Evolutionary conservation across 805 yeast genomes (phyloP).

Genomic region (Kodamaea hsintzibuensis): DNA sequence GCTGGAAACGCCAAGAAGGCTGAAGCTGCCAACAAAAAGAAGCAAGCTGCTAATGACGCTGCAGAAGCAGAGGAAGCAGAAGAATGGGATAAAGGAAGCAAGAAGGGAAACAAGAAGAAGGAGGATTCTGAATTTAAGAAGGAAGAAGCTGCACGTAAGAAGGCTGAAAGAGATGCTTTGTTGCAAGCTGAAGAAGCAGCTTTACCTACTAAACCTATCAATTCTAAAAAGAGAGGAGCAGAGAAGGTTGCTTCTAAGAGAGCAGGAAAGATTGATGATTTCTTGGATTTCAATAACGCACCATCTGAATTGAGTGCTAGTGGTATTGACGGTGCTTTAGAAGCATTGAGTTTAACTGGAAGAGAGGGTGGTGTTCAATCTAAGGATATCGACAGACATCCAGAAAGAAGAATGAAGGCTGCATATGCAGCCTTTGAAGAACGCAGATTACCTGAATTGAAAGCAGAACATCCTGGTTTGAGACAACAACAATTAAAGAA

Average conservation of each 20-base stretch:
- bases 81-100: conserved; percentile 72
- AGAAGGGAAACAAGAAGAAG: conserved; percentile 68
- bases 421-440: conserved; percentile 75
- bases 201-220: conserved; percentile 56
- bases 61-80: conserved; percentile 56
- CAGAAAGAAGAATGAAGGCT: conserved; percentile 85
- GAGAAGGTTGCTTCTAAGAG: conserved; percentile 63
- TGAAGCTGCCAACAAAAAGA: conserved; percentile 59
- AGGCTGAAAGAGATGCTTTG: conserved; percentile 77
- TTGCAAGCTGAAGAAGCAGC: conserved; percentile 65
- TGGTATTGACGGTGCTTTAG: conserved; percentile 77
- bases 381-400: conserved; percentile 79
- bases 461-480: conserved; percentile 77
- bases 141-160: conserved; percentile 75
- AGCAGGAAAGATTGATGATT: conserved; percentile 66
- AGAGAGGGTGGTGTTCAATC: conserved; percentile 55
- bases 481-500: conserved; percentile 78
- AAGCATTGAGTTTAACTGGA: conserved; percentile 68
- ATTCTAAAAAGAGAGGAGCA: conserved; percentile 62
- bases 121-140: conserved; percentile 66
- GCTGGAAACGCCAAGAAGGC: conserved; percentile 70
- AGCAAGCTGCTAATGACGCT: conserved; percentile 48
- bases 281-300: conserved; percentile 54
- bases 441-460: conserved; percentile 66
- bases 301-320: conserved; percentile 60